Evolutionary conservation across 352 stramenopile genomes (phyloP), one percentile per base, ranked within the genome.

Genomic region (Pythium grandisporangium): DNA sequence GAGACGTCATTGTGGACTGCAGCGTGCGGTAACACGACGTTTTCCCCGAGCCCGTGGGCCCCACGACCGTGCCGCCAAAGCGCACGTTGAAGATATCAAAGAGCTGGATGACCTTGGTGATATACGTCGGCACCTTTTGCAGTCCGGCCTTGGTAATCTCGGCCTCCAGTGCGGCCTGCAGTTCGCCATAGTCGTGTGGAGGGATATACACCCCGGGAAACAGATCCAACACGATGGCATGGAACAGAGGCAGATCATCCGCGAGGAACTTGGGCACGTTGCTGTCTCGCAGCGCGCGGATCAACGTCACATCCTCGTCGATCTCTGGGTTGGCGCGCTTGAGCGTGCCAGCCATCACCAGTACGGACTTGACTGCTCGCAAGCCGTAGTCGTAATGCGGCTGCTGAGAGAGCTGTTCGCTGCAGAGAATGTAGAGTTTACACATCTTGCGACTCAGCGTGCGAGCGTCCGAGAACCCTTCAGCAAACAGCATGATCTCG

Each of bases 401-500:
- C 57, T 95, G 81, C 33, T 62, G 92, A n/a, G 80, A 95, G 23
- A 97, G 69, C 49, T 96, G 71, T 42, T 95, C 74, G 12, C 69
- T 79, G 43, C 82, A 95, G n/a, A 97, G 66, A 33, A 84, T 82
- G 67, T 70, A 97, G 76, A 45, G 94, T 51, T 48, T 89, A 87
- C 89, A 92, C 48, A 96, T 95, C 60, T 97, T 97, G 17, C 87
- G 78, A 17, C 86, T 90, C 7, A 97, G 64, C 19, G 77, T 70
- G 25, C 82, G 63, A 16, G 85, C 87, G 37, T 92, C 84, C 35
- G 74, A 76, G 57, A 97, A 97, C 17, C 90, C 90, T 58, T 97
- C 88, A 13, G 82, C 71, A 53, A 95, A 95, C 0, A 97, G 63
- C 81, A 96, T 96, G 51, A 96, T 95, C 57, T 97, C 90, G 30